These are phyloP conservation scores for Trichomonas tenax DNA, from an alignment of 208 protist species.

Conservation along the genomic window DNA sequence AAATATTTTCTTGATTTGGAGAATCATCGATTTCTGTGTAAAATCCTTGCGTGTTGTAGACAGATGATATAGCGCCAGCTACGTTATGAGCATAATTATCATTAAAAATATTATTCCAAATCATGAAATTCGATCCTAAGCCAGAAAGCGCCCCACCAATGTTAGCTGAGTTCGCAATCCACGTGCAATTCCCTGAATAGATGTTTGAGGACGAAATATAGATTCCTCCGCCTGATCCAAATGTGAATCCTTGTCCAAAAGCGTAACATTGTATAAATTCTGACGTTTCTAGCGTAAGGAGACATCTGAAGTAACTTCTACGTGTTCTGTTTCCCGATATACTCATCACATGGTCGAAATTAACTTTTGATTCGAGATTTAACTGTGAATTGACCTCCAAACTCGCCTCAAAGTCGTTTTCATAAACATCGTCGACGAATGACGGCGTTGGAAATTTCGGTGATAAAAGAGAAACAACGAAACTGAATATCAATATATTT, in stretches of 20 bases:
- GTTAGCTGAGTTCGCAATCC: neutral
- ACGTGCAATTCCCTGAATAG: neutral
- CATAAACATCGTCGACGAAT: neutral
- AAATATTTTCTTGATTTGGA: neutral
- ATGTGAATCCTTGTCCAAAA: neutral
- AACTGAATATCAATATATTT: neutral
- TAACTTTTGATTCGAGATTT: neutral
- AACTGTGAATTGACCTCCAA: neutral
- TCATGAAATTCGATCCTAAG: neutral
- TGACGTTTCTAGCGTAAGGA: neutral
- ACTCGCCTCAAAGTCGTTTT: neutral
- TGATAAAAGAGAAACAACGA: neutral
- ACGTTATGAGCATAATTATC: neutral
- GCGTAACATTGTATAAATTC: neutral
- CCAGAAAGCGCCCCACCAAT: neutral
- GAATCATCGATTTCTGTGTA: neutral
- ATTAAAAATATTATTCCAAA: neutral
- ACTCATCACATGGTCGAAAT: neutral
- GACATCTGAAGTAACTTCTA: neutral
- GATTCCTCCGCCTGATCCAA: neutral
- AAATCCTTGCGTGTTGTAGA: neutral
- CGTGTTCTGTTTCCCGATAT: neutral
- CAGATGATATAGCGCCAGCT: neutral
- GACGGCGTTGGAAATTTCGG: neutral
- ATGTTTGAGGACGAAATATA: neutral